Percentiles rank a stretch among this genome's conserved stretches.
Evolutionary conservation across 2,329 filamentous ascomycete genomes (phyloP).

Genomic region (Hyphodiscus sp.): DNA sequence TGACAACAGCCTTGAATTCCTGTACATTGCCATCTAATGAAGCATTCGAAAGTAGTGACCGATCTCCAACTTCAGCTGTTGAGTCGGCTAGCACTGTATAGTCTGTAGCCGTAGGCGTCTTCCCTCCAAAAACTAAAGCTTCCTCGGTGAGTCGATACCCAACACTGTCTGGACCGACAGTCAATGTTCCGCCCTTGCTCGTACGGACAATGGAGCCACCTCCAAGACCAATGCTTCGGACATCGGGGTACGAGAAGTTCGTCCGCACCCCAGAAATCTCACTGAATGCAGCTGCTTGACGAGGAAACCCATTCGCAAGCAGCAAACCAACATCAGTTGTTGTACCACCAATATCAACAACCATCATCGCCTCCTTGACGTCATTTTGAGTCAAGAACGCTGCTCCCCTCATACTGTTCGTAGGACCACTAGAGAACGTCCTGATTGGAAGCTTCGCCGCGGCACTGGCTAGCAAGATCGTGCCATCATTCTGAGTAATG

Average conservation of each 20-base stretch:
- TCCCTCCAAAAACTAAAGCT: conserved; percentile 45
- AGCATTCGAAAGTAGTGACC: conserved; percentile 1
- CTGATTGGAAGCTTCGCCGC: conserved; percentile 50
- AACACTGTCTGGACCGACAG: conserved; percentile 49
- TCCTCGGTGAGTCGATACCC: conserved; percentile 42
- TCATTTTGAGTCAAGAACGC: conserved; percentile 45
- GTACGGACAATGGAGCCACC: conserved; percentile 41
- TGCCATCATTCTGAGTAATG: conserved; percentile 57
- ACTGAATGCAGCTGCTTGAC: conserved; percentile 50
- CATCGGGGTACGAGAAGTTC: conserved; percentile 49
- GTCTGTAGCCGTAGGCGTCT: conserved; percentile 53
- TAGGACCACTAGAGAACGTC: conserved; percentile 54
- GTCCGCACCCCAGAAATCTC: conserved; percentile 50
- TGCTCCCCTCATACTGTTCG: conserved; percentile 55
- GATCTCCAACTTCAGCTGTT: conserved; percentile 8
- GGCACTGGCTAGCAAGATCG: conserved; percentile 43
- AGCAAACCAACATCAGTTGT: conserved; percentile 52
- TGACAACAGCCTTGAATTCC: conserved; percentile 37
- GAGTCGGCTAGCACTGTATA: conserved; percentile 31
- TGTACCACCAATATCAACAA: conserved; percentile 53
- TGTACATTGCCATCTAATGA: conserved; percentile 28
- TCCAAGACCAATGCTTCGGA: conserved; percentile 48
- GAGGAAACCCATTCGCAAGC: conserved; percentile 49
- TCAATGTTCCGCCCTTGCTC: conserved; percentile 40
- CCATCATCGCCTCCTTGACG: conserved; percentile 34